These are phyloP conservation scores for Smithsoniella earleae DNA, from an alignment of 163 green algal species.

Conservation along the genomic window DNA sequence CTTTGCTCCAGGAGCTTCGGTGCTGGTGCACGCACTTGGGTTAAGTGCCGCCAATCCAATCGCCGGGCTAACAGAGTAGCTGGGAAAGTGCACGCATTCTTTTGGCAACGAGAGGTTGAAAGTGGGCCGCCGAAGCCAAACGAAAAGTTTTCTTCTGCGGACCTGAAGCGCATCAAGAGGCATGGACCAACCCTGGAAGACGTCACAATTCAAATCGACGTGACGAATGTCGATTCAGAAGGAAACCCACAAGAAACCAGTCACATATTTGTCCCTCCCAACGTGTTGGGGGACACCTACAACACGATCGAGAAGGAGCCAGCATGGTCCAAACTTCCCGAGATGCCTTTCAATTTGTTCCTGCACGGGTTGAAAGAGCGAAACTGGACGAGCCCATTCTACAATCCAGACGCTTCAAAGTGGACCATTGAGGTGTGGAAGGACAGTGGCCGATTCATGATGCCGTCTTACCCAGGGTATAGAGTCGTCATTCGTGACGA, in stretches of 20 bases:
- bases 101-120: slow-evolving; percentile 1
- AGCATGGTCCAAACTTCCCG: neutral
- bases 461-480: slow-evolving; percentile 46
- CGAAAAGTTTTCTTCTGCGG: slow-evolving; percentile 17
- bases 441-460: slow-evolving; percentile 50
- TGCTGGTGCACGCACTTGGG: no score
- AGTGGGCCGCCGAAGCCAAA: neutral
- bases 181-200: slow-evolving; percentile 18
- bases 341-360: slow-evolving; percentile 33
- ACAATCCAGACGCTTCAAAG: slow-evolving; percentile 41
- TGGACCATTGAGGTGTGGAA: slow-evolving; percentile 57
- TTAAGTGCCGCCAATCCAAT: no score
- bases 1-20: no score
- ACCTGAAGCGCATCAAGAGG: slow-evolving; percentile 21
- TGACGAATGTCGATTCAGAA: slow-evolving; percentile 27
- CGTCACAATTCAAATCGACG: slow-evolving; percentile 28
- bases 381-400: slow-evolving; percentile 70
- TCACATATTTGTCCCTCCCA: slow-evolving; percentile 12
- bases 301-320: slow-evolving; percentile 23
- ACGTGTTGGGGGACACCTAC: slow-evolving; percentile 19
- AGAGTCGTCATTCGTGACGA: slow-evolving; percentile 44
- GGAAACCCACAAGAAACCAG: neutral
- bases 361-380: slow-evolving; percentile 59
- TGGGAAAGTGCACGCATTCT: neutral
- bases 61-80: neutral